These are phyloP conservation scores for Escovopsis sp. DNA, from an alignment of 2,329 filamentous ascomycete genomes.

Conservation along the genomic window DNA sequence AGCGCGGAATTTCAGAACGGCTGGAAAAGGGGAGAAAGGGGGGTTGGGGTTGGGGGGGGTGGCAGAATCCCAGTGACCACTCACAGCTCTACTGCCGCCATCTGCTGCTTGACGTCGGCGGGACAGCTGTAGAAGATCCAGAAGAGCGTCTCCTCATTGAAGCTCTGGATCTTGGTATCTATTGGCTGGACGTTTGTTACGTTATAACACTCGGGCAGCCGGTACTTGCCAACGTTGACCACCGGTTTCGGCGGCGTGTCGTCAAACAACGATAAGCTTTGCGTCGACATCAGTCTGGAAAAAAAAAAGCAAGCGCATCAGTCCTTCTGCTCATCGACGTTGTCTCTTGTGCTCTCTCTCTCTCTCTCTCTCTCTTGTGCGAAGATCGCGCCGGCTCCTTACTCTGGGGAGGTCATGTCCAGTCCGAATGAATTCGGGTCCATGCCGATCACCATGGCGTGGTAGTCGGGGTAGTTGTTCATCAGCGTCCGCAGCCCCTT, in stretches of 20 bases:
- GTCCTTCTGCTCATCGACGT: background rate
- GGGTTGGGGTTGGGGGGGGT: too few relatives aligned
- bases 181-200: constrained; percentile 52
- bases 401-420: constrained; percentile 44
- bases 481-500: constrained; percentile 50
- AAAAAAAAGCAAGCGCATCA: background rate
- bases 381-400: too few relatives aligned
- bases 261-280: constrained; percentile 47
- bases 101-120: constrained; percentile 45
- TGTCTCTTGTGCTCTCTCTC: too few relatives aligned
- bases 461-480: constrained; percentile 49
- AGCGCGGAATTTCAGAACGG: background rate
- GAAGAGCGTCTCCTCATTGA: constrained; percentile 55
- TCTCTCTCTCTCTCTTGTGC: too few relatives aligned
- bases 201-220: constrained; percentile 50
- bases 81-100: constrained; percentile 50
- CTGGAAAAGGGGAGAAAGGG: rapidly evolving
- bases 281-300: constrained; percentile 39
- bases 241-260: constrained; percentile 43
- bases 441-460: constrained; percentile 43
- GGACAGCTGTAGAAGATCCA: constrained; percentile 58
- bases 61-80: constrained; percentile 11
- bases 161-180: constrained; percentile 49
- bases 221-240: constrained; percentile 34
- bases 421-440: constrained; percentile 43